These are phyloP conservation scores for Alternaria ventricosa DNA, from an alignment of 2,329 filamentous ascomycete species.

Conservation along the genomic window DNA sequence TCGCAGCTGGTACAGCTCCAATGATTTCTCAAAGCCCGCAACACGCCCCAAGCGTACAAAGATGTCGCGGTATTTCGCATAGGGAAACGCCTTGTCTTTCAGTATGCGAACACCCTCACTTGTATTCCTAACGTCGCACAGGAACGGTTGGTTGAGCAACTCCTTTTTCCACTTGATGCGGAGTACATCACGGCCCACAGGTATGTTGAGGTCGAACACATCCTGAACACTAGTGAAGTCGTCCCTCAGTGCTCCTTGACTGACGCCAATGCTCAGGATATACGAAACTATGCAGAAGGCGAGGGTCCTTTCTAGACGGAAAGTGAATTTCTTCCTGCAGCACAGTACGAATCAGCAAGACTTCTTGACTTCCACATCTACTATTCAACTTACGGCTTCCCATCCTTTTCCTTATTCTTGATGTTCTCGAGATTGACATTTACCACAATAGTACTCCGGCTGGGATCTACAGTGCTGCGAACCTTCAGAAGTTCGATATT, in stretches of 20 bases:
- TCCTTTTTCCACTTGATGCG: conserved; percentile 22
- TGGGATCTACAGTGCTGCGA: conserved; percentile 17
- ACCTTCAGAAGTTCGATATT: conserved; percentile 29
- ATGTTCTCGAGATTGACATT: conserved; percentile 27
- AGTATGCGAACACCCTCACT: conserved; percentile 11
- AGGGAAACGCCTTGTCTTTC: conserved; percentile 17
- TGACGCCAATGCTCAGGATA: conserved; percentile 19
- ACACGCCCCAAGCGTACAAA: conserved; percentile 24
- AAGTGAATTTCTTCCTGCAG: conserved; percentile 28
- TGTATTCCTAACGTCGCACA: conserved; percentile 18
- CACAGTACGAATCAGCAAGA: conserved; percentile 9
- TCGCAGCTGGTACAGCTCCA: conserved; percentile 24
- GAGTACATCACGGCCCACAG: conserved; percentile 17
- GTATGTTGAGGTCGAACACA: conserved; percentile 28
- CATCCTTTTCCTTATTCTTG: conserved; percentile 26
- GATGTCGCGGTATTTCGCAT: conserved; percentile 23
- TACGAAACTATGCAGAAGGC: conserved; percentile 26
- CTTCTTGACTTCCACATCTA: background rate
- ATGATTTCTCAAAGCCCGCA: conserved; percentile 19
- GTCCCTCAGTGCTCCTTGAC: conserved; percentile 15
- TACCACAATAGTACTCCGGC: conserved; percentile 18
- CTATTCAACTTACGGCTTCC: conserved; percentile 20
- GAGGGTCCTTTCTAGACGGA: conserved; percentile 19
- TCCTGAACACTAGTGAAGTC: conserved; percentile 20
- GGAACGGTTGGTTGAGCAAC: conserved; percentile 20